Base-by-base conservation (phyloP, 441 rosid species). In the Adansonia grandidieri region DNA sequence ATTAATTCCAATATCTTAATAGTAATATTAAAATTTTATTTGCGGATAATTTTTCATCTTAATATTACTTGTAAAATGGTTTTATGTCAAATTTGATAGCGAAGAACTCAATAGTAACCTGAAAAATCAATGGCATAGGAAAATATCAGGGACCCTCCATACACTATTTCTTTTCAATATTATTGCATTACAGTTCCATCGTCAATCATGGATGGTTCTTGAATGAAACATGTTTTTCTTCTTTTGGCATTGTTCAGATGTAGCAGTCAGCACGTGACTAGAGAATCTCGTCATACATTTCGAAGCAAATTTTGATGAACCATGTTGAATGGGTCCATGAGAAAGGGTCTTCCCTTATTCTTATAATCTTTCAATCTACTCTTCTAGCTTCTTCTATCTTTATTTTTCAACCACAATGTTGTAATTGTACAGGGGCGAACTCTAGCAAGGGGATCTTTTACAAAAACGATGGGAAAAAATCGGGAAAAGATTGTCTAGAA, bases 281-380 rank as follows among this genome's bases (percentile, higher is more conserved):
- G 57, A 15, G 56, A 44, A 44, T 44, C 15, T 60, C 19, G 11
- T 14, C 57, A 69, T 48, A 11, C 37, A 56, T 56, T 72, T 72
- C 4, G 28, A 40, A 40, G 64, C 56, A 72, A 72, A 54, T n/a
- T 72, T 17, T 2, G 64, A 63, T 54, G 50, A 71, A 32, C 28
- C 63, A 17, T 10, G 48, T 37, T 72, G 28, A 9, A 48, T 32
- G 48, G 47, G 48, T 63, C 68, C 45, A 13, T 63, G 45, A 42
- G 7, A 42, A 5, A 42, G 8, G 45, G 45, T 32, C 40, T 32
- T 32, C 40, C 40, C 40, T 4, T 13, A 1, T 2, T 7, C 17
- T 42, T 14, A 17, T 1, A 15, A 8, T 15, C 42, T 15, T 66
- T 17, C 40, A 32, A 13, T 28, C 7, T 13, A 10, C 15, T 24